Evolutionary conservation across 495 filamentous ascomycete species (phyloP).

Genomic region (Neurospora sp.): DNA sequence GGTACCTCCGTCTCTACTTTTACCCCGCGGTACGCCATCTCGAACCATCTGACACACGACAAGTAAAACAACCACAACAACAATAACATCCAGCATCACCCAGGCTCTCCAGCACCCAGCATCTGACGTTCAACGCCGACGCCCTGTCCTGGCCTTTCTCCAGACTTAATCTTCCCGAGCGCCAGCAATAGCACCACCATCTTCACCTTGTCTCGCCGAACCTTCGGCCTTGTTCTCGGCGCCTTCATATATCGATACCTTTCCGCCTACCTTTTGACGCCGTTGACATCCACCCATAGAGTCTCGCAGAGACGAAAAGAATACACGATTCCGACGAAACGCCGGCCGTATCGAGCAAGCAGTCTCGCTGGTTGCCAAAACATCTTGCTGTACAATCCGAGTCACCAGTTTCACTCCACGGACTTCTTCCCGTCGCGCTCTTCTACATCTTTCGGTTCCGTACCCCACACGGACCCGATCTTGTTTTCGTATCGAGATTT

Average conservation of each 20-base stretch:
- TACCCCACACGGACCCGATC: not conserved
- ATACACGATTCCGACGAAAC: not conserved
- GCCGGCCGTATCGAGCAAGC: not conserved
- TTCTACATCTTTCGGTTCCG: not conserved
- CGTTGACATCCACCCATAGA: not conserved
- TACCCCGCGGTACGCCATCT: not conserved
- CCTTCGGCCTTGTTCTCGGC: not conserved
- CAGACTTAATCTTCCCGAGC: not conserved
- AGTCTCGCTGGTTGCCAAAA: not conserved
- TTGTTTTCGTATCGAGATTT: not conserved
- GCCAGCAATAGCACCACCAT: not conserved
- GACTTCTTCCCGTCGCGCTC: not conserved
- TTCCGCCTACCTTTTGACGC: not conserved
- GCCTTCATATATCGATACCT: not conserved
- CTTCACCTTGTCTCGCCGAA: not conserved
- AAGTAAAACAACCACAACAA: not conserved
- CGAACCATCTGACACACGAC: not conserved
- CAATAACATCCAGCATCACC: not conserved
- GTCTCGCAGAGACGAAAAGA: not conserved
- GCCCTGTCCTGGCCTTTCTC: not conserved
- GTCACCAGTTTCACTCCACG: not conserved
- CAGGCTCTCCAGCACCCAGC: not conserved
- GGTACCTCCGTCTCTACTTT: not conserved
- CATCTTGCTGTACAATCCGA: not conserved
- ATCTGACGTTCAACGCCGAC: not conserved